These are phyloP conservation scores for Cordia subcordata DNA, from an alignment of 257 asterid genomes.

Conservation along the genomic window DNA sequence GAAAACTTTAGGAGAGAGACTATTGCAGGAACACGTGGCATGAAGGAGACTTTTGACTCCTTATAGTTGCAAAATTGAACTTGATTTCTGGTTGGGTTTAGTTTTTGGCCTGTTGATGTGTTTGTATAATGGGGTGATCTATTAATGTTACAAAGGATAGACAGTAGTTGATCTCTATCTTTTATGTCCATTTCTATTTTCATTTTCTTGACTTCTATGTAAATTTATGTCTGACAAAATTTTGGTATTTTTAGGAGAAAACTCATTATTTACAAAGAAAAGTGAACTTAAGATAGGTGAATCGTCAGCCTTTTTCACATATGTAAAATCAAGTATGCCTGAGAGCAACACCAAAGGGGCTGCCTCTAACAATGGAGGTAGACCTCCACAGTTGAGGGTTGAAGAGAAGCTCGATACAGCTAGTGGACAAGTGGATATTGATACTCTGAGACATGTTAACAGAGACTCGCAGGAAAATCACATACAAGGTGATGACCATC, in stretches of 20 bases:
- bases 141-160: no score
- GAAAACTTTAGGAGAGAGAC: no score
- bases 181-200: background rate
- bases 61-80: no score
- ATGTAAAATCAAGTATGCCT: slow-evolving; percentile 64
- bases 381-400: slow-evolving; percentile 22
- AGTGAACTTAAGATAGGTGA: slow-evolving; percentile 76
- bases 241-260: slow-evolving; percentile 39
- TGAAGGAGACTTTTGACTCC: no score
- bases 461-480: slow-evolving; percentile 27
- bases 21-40: no score
- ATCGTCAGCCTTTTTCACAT: slow-evolving; percentile 92
- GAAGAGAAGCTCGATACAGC: slow-evolving; percentile 23
- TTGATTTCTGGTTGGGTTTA: background rate
- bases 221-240: background rate
- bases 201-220: background rate
- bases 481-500: slow-evolving; percentile 38
- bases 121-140: no score
- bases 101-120: background rate
- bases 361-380: slow-evolving; percentile 25
- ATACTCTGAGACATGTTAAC: slow-evolving; percentile 26
- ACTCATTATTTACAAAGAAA: slow-evolving; percentile 53
- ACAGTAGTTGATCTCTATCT: background rate
- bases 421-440: slow-evolving; percentile 27
- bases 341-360: slow-evolving; percentile 36